Evolutionary conservation across 2,329 filamentous ascomycete species (phyloP).

Genomic region (Colletotrichum sp.): DNA sequence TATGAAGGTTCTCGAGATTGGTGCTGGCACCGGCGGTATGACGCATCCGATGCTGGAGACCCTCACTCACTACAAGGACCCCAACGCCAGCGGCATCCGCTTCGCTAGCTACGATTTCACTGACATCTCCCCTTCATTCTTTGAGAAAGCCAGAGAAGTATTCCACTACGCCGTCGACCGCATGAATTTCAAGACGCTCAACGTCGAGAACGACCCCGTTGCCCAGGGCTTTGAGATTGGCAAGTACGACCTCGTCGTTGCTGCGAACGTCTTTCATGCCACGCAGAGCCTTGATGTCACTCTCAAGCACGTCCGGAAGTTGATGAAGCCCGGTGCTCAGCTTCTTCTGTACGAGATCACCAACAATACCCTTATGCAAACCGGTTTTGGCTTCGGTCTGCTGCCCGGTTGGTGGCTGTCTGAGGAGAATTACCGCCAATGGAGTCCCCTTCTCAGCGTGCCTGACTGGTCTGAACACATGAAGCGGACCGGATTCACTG

Average conservation of each 20-base stretch:
- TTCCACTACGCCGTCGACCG: neutral
- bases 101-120: neutral
- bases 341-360: constrained; percentile 19
- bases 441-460: neutral
- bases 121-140: neutral
- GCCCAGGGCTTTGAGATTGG: constrained; percentile 29
- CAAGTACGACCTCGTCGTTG: constrained; percentile 31
- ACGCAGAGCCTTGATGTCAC: constrained; percentile 25
- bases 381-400: neutral
- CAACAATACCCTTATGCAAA: neutral
- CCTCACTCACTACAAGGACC: neutral
- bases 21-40: neutral
- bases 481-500: neutral
- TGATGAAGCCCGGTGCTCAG: constrained; percentile 36
- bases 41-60: neutral
- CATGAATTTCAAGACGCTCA: constrained; percentile 28
- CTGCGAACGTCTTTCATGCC: constrained; percentile 32
- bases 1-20: neutral
- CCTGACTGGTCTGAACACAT: neutral
- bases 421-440: neutral
- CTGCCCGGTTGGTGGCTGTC: neutral
- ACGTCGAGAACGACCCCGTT: constrained; percentile 32
- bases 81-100: neutral
- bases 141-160: neutral
- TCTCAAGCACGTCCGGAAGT: constrained; percentile 24